Conservation (phyloP, 2,329 filamentous ascomycete genomes). For the Colletotrichum spaethianum region DNA sequence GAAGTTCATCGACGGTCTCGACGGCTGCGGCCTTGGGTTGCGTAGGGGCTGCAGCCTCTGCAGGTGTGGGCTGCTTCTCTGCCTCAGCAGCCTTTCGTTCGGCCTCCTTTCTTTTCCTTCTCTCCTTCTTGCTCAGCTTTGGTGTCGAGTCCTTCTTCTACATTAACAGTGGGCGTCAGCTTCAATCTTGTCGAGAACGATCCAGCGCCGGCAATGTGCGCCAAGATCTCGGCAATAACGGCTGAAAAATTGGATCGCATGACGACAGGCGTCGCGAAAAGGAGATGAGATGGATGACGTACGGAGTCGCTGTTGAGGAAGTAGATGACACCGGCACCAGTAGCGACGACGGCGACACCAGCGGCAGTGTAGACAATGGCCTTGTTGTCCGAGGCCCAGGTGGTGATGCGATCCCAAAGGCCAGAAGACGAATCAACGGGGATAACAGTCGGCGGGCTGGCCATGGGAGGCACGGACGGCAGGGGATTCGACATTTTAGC, state of each 20-base stretch:
- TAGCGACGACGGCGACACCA: constrained; percentile 92
- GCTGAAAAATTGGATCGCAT: constrained; percentile 30
- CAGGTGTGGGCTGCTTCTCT: constrained; percentile 54
- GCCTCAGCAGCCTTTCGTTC: constrained; percentile 69
- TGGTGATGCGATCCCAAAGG: constrained; percentile 90
- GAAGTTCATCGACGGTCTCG: constrained; percentile 77
- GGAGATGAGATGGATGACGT: constrained; percentile 48
- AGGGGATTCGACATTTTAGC: constrained; percentile 60
- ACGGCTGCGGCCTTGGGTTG: constrained; percentile 66
- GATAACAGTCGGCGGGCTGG: constrained; percentile 59
- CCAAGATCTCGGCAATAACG: constrained; percentile 27
- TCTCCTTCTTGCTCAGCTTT: constrained; percentile 91
- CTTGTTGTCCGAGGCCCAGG: constrained; percentile 97
- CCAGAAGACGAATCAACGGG: constrained; percentile 73
- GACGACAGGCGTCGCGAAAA: constrained; percentile 15
- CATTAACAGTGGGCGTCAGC: constrained; percentile 37
- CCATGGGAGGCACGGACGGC: constrained; percentile 62
- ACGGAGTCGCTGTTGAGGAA: constrained; percentile 79
- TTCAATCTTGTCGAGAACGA: neutral
- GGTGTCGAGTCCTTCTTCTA: constrained; percentile 64
- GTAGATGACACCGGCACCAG: constrained; percentile 92
- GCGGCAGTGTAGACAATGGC: constrained; percentile 96
- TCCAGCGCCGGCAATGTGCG: neutral
- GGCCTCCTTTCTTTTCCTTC: constrained; percentile 87
- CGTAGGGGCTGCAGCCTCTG: constrained; percentile 49